Evolutionary conservation across 768 basidiomycete species (phyloP).

Genomic region (Cystofilobasidium bisporidii): DNA sequence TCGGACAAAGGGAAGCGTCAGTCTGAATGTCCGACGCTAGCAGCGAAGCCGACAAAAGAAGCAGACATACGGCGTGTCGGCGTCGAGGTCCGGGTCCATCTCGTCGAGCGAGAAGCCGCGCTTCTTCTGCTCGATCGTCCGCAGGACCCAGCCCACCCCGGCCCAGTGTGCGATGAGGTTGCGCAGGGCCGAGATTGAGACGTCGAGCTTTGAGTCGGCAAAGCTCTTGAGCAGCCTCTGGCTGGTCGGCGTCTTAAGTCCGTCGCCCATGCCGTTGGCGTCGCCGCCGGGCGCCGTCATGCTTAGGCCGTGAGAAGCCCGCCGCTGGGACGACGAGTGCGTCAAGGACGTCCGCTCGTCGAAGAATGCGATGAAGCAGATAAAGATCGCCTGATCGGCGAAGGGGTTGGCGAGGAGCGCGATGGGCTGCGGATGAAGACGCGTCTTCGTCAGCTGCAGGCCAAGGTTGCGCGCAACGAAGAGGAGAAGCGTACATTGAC

Average conservation of each 20-base stretch:
- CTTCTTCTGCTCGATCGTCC: constrained; percentile 29
- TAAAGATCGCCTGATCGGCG: constrained; percentile 27
- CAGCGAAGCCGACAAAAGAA: not conserved
- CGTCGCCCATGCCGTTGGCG: not conserved
- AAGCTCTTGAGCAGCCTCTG: constrained; percentile 15
- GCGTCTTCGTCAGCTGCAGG: not conserved
- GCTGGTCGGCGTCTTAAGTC: constrained; percentile 25
- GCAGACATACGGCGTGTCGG: not conserved
- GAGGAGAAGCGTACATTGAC: not conserved
- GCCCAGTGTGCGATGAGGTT: constrained; percentile 22
- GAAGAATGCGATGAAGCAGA: constrained; percentile 25
- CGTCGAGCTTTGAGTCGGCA: constrained; percentile 23
- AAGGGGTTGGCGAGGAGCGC: constrained; percentile 26
- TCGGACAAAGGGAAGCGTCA: not conserved
- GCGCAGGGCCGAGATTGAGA: constrained; percentile 19
- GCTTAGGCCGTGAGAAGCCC: not conserved
- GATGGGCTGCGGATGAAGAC: constrained; percentile 4
- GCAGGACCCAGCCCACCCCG: constrained; percentile 26
- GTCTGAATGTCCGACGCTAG: too few species aligned
- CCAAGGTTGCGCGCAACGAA: not conserved
- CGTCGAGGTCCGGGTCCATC: constrained; percentile 22
- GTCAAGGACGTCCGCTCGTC: constrained; percentile 9
- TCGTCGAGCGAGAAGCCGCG: constrained; percentile 20
- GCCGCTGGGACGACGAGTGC: not conserved
- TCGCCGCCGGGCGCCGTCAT: not conserved